These are phyloP conservation scores for Boletales sp. DNA, from an alignment of 768 basidiomycete species.

Conservation along the genomic window DNA sequence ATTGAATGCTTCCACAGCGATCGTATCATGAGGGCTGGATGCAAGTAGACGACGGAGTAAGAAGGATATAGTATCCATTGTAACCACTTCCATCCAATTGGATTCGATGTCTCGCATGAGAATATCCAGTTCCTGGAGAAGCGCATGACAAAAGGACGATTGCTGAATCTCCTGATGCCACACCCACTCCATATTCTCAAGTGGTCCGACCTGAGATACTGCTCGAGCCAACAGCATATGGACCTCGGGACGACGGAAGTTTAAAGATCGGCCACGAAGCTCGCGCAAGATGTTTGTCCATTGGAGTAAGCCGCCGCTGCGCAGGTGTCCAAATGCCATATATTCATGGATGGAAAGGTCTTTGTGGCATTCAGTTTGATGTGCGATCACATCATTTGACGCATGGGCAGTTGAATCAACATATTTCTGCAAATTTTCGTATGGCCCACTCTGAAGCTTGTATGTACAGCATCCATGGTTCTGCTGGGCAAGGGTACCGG, in stretches of 20 bases:
- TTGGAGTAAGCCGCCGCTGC: slow-evolving; percentile 43
- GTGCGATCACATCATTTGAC: slow-evolving; percentile 39
- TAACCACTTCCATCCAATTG: slow-evolving; percentile 38
- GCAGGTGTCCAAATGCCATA: slow-evolving; percentile 40
- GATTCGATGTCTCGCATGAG: slow-evolving; percentile 31
- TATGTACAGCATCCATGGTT: slow-evolving; percentile 28
- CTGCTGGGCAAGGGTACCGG: slow-evolving; percentile 6
- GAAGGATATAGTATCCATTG: slow-evolving; percentile 30
- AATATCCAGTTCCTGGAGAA: slow-evolving; percentile 33
- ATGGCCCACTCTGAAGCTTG: slow-evolving; percentile 29
- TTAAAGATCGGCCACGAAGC: slow-evolving; percentile 34
- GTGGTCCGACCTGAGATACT: slow-evolving; percentile 38
- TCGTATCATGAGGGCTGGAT: slow-evolving; percentile 3
- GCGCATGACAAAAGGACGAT: slow-evolving; percentile 28
- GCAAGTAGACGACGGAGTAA: slow-evolving; percentile 35
- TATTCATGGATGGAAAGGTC: slow-evolving; percentile 43
- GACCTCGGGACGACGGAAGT: slow-evolving; percentile 37
- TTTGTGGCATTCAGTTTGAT: slow-evolving; percentile 37
- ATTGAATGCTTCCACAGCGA: slow-evolving; percentile 15
- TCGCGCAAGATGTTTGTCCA: slow-evolving; percentile 49
- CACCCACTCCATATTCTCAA: slow-evolving; percentile 14
- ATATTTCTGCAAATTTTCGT: slow-evolving; percentile 35
- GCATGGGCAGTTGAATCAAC: slow-evolving; percentile 34
- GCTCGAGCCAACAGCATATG: slow-evolving; percentile 42
- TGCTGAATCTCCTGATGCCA: slow-evolving; percentile 39